phyloP scores from a whole-genome alignment of 1,139 yeast species.

The Martiniozyma asiatica region DNA sequence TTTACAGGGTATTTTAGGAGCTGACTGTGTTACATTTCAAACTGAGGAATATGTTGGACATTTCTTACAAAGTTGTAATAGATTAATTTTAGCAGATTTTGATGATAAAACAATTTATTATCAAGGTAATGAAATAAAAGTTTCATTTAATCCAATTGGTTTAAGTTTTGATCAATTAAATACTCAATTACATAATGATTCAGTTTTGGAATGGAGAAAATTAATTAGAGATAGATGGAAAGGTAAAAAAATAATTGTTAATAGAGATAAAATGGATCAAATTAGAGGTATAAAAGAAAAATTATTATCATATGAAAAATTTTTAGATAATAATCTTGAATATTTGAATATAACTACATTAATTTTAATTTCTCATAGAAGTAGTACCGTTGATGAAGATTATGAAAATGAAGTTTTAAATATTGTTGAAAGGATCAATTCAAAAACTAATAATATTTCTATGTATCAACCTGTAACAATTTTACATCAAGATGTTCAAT shows the following conservation, averaged over 20 bases:
- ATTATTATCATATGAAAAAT: constrained; percentile 73
- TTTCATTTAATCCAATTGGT: constrained; percentile 73
- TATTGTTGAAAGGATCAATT: constrained; percentile 76
- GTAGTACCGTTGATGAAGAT: constrained; percentile 37
- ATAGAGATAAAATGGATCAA: constrained; percentile 80
- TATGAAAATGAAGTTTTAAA: constrained; percentile 64
- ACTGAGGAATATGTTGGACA: constrained; percentile 89
- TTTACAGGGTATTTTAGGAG: constrained; percentile 77
- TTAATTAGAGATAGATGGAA: constrained; percentile 73
- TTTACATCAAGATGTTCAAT: constrained; percentile 78
- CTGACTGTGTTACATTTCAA: constrained; percentile 81
- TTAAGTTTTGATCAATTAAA: constrained; percentile 60
- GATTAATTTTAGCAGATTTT: constrained; percentile 73
- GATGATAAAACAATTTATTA: constrained; percentile 62
- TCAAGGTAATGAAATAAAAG: constrained; percentile 54
- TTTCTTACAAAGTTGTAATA: constrained; percentile 80
- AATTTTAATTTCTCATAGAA: constrained; percentile 68
- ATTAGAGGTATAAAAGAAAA: constrained; percentile 86
- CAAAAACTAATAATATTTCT: constrained; percentile 61
- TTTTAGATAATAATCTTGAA: constrained; percentile 59
- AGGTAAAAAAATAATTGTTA: constrained; percentile 57
- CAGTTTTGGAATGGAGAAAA: constrained; percentile 57
- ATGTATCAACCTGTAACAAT: constrained; percentile 73
- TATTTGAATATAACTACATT: constrained; percentile 59
- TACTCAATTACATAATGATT: constrained; percentile 33